Base-by-base conservation (phyloP, 148 eudicot genomes). In the Spergularia bocconei region DNA sequence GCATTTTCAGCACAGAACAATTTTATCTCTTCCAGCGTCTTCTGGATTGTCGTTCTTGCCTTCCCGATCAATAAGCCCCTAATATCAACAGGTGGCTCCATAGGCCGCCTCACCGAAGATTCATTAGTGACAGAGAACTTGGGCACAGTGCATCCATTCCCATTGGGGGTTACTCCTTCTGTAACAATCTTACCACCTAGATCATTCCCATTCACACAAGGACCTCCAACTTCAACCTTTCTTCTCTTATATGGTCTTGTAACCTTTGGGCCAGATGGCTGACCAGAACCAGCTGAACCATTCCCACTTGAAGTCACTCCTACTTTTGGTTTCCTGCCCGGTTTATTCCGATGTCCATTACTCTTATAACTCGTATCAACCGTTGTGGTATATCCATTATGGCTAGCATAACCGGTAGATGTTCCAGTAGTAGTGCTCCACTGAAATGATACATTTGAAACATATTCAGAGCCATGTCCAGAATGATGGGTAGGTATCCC, bases 221-320 rank as follows among this genome's bases (percentile, higher is more conserved):
- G 41, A 62, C 70, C 70, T 71, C 79, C 88, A 33, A 58, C 73
- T 16, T 87, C 97, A 63, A 91, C 78, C 76, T 88, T 95, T 64
- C 88, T 85, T 77, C 79, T 92, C 87, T 95, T 95, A 76, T 89
- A 74, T 69, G 97, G 90, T 69, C 94, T 84, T 58, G 85, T 85
- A 44, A 79, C 78, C 84, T 83, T 95, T 47, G 85, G 63, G 60
- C 70, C 79, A 17, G 80, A 41, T 36, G 82, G 66, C 29, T 83
- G 96, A 71, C 57, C 76, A 51, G 55, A 72, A 20, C 78, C 91
- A 73, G 52, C 61, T 73, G 81, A 74, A 38, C 89, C 96, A 63
- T 86, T 83, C 48, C 77, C 75, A 29, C 48, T 73, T 25, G 10
- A 36, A 54, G 78, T 78, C 70, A 73, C 76, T 23, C 82, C 65